These are phyloP conservation scores for Aspergillus eucalypticola DNA, from an alignment of 2,329 filamentous ascomycete species.

Conservation along the genomic window DNA sequence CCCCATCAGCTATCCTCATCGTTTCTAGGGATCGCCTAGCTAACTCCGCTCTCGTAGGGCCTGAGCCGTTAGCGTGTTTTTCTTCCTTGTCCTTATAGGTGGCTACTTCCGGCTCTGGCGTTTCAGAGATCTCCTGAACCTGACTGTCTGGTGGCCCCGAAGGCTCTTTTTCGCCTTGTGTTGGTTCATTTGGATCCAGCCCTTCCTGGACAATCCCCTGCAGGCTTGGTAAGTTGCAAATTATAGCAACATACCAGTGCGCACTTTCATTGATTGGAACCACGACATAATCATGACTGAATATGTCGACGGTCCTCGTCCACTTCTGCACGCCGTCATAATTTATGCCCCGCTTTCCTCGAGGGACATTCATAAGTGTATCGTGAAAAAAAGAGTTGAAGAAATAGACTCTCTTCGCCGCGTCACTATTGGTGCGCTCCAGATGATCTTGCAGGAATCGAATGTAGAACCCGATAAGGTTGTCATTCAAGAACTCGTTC, in stretches of 20 bases:
- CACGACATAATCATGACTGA: constrained; percentile 83
- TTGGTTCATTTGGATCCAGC: constrained; percentile 7
- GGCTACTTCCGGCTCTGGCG: constrained; percentile 20
- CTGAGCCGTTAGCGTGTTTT: constrained; percentile 2
- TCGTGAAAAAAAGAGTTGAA: constrained; percentile 94
- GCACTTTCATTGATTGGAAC: constrained; percentile 84
- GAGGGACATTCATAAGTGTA: constrained; percentile 63
- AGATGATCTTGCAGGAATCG: constrained; percentile 67
- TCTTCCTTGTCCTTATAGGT: not conserved
- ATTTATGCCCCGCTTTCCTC: constrained; percentile 64
- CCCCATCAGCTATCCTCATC: constrained; percentile 30
- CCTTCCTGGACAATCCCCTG: constrained; percentile 24
- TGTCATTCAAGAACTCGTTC: constrained; percentile 88
- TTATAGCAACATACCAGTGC: constrained; percentile 95
- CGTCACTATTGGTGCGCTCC: constrained; percentile 55
- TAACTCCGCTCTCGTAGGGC: constrained; percentile 25
- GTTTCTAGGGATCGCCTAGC: constrained; percentile 29
- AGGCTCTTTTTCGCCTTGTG: constrained; percentile 11
- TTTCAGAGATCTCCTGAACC: constrained; percentile 31
- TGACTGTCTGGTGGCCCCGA: constrained; percentile 20
- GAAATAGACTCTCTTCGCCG: constrained; percentile 71
- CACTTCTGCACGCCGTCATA: constrained; percentile 83
- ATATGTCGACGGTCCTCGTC: constrained; percentile 83
- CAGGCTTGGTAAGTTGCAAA: constrained; percentile 81
- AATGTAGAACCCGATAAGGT: constrained; percentile 84